These are phyloP conservation scores for Porcisia hertigi DNA, from an alignment of 208 protist genomes.

Conservation along the genomic window DNA sequence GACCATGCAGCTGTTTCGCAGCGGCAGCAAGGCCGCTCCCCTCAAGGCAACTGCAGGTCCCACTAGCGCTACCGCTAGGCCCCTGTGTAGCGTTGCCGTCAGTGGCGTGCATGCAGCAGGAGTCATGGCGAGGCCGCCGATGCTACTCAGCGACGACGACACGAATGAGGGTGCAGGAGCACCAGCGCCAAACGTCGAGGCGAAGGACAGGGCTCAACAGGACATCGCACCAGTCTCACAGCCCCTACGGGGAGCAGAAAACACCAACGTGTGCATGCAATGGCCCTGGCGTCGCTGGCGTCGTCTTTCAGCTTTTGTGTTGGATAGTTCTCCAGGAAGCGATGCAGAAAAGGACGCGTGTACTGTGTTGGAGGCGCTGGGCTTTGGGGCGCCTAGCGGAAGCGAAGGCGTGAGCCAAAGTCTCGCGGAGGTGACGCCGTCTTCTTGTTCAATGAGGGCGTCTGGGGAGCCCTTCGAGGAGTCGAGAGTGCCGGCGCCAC, in stretches of 20 bases:
- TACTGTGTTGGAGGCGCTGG: constrained; percentile 17
- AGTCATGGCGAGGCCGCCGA: background rate
- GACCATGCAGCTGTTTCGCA: background rate
- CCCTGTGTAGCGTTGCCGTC: background rate
- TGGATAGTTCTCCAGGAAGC: constrained; percentile 23
- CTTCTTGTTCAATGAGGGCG: background rate
- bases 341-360: constrained; percentile 3
- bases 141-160: constrained; percentile 4
- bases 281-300: constrained; percentile 18
- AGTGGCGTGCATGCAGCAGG: background rate
- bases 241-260: background rate
- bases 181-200: background rate
- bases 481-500: background rate
- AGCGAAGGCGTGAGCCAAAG: background rate
- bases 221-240: background rate
- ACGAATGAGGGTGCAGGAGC: background rate
- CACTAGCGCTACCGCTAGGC: background rate
- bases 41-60: background rate
- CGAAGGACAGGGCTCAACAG: background rate
- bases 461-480: background rate
- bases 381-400: background rate
- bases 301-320: constrained; percentile 8
- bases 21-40: background rate
- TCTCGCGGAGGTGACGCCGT: background rate
- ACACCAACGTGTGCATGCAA: background rate